Evolutionary conservation across 805 yeast species (phyloP).

Genomic region (Ogataea siamensis): DNA sequence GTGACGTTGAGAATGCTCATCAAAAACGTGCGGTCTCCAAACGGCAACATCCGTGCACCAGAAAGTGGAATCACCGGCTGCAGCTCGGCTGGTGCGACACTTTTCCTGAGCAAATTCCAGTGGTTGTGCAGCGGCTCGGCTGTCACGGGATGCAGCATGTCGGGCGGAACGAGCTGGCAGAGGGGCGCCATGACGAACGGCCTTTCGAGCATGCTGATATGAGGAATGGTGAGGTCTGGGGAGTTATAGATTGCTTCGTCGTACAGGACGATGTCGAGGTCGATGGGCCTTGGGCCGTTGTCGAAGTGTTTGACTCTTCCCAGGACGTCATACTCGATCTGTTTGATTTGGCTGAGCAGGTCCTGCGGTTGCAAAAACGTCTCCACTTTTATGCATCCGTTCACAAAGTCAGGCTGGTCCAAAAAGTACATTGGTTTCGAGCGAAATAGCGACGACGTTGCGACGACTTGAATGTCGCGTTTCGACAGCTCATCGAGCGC

Average conservation of each 20-base stretch:
- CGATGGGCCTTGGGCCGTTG: constrained; percentile 92
- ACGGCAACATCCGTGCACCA: constrained; percentile 5
- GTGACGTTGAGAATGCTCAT: constrained; percentile 92
- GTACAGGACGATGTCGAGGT: constrained; percentile 80
- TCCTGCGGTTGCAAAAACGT: constrained; percentile 65
- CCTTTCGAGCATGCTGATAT: constrained; percentile 82
- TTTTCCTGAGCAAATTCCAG: constrained; percentile 41
- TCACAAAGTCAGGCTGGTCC: constrained; percentile 78
- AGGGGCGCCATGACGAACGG: constrained; percentile 88
- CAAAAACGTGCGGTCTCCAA: constrained; percentile 49
- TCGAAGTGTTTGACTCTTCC: constrained; percentile 73
- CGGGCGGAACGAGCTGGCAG: constrained; percentile 73
- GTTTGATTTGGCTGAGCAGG: constrained; percentile 59
- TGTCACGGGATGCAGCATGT: constrained; percentile 74
- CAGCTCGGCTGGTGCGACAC: constrained; percentile 36
- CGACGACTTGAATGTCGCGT: constrained; percentile 44
- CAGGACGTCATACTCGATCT: constrained; percentile 72
- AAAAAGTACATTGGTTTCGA: constrained; percentile 90
- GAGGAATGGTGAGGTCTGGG: constrained; percentile 72
- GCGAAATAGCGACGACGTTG: constrained; percentile 76
- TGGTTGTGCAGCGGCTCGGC: constrained; percentile 78
- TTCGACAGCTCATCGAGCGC: constrained; percentile 51
- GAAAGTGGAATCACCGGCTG: constrained; percentile 49
- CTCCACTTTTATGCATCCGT: constrained; percentile 72
- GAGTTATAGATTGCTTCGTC: constrained; percentile 57